A percentile compares a stretch with the other conserved stretches of the same genome.
Evolutionary conservation across 2,329 filamentous ascomycete species (phyloP).

Genomic region (Paraphoma sp.): DNA sequence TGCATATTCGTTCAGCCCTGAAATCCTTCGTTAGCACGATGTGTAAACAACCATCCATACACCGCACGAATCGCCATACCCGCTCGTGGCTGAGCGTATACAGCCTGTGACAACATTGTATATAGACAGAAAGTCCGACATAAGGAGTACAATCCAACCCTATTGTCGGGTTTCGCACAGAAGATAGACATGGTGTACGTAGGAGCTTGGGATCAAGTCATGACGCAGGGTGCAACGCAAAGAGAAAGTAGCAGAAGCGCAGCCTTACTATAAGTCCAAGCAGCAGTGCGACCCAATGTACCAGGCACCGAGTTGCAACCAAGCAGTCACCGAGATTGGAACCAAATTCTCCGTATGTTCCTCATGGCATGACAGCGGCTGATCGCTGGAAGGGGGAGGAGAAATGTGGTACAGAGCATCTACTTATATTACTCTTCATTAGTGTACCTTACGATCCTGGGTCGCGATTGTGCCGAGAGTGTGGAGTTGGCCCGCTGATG

Average conservation of each 20-base stretch:
- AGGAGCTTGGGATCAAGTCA: constrained; percentile 9
- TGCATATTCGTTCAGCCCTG: constrained; percentile 19
- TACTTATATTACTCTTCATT: constrained; percentile 44
- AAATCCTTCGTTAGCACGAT: constrained; percentile 21
- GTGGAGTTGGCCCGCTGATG: constrained; percentile 29
- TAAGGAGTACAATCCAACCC: constrained; percentile 11
- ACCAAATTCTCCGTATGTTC: constrained; percentile 28
- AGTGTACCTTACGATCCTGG: constrained; percentile 25
- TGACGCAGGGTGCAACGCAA: constrained; percentile 10
- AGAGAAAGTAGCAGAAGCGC: constrained; percentile 16
- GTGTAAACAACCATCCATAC: constrained; percentile 6
- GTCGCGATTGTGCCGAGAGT: constrained; percentile 26
- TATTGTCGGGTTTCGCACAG: constrained; percentile 8
- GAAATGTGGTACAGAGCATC: constrained; percentile 27
- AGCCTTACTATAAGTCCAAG: constrained; percentile 24
- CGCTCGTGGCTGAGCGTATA: constrained; percentile 23
- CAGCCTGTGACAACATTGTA: constrained; percentile 22
- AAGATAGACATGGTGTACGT: constrained; percentile 17
- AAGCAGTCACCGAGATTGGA: constrained; percentile 32
- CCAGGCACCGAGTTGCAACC: constrained; percentile 19
- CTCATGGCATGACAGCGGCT: constrained; percentile 25
- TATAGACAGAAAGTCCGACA: constrained; percentile 28
- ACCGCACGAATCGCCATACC: constrained; percentile 21
- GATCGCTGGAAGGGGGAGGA: constrained; percentile 23
- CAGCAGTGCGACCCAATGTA: constrained; percentile 17